Conservation (phyloP, 73 alveolate genomes). For the Uronychia setigera region DNA sequence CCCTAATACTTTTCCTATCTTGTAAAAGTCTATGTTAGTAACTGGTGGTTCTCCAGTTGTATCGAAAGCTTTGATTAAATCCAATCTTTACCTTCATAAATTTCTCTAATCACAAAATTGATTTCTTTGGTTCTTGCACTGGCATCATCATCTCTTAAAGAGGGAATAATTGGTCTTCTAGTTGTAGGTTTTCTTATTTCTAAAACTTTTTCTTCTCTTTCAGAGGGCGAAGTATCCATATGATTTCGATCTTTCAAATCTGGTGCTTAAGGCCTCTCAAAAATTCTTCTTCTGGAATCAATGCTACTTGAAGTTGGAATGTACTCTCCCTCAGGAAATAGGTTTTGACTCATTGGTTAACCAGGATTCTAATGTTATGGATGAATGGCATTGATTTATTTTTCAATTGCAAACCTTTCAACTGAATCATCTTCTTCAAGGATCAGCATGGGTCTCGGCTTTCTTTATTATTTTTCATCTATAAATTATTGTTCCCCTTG, state of each 20-base stretch:
- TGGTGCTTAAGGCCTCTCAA: neutral
- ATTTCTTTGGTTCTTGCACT: neutral
- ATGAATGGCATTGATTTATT: neutral
- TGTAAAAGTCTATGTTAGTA: slow-evolving; percentile 60
- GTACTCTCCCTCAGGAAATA: neutral
- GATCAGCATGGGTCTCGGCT: neutral
- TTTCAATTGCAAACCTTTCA: neutral
- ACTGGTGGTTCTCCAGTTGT: slow-evolving; percentile 32
- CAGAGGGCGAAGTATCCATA: neutral
- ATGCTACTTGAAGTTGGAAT: neutral
- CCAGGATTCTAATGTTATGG: neutral
- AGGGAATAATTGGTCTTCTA: neutral
- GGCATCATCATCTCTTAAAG: neutral
- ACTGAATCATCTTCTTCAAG: neutral
- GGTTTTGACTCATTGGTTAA: neutral
- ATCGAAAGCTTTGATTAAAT: neutral
- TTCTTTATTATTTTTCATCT: too few species aligned
- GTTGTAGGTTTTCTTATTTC: neutral
- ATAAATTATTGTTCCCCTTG: too few species aligned
- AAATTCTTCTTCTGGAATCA: neutral
- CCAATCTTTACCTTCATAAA: neutral
- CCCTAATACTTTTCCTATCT: slow-evolving; percentile 81
- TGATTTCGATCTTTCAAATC: neutral
- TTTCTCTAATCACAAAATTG: neutral
- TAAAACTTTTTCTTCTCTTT: neutral